These are phyloP conservation scores for Erythrophleum fordii DNA, from an alignment of 306 rosid genomes.

Conservation along the genomic window DNA sequence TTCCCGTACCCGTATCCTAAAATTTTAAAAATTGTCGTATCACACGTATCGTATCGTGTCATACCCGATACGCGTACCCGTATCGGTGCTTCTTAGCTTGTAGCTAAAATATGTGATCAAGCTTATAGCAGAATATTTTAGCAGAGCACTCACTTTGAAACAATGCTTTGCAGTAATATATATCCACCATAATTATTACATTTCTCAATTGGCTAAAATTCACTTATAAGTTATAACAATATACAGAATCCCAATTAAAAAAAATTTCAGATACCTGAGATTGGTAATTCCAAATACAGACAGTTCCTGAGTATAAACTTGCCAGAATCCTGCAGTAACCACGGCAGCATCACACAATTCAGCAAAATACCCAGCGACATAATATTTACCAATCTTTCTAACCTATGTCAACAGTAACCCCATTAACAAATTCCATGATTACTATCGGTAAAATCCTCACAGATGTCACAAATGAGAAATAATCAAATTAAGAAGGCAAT, in stretches of 20 bases:
- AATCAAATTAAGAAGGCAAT: slow-evolving; percentile 4
- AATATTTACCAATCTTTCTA: slow-evolving; percentile 11
- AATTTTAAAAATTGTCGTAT: too few relatives aligned
- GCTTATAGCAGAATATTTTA: slow-evolving; percentile 12
- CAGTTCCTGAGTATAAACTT: slow-evolving; percentile 96
- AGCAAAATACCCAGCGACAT: slow-evolving; percentile 13
- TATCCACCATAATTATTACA: slow-evolving; percentile 13
- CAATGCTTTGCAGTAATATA: slow-evolving; percentile 39
- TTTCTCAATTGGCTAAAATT: background rate
- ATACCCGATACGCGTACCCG: too few relatives aligned
- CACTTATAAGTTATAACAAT: background rate
- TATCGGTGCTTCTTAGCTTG: too few relatives aligned
- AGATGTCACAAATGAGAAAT: slow-evolving; percentile 35
- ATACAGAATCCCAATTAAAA: slow-evolving; percentile 27
- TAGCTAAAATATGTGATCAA: slow-evolving; percentile 15
- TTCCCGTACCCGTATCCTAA: too few relatives aligned
- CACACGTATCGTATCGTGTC: too few relatives aligned
- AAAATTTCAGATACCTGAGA: slow-evolving; percentile 68
- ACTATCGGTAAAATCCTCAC: background rate
- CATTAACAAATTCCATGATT: background rate
- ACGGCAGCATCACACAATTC: slow-evolving; percentile 35
- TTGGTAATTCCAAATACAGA: slow-evolving; percentile 98
- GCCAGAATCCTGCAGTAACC: slow-evolving; percentile 83
- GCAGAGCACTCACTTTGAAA: slow-evolving; percentile 19
- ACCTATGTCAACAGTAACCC: slow-evolving; percentile 8